phyloP scores from a whole-genome alignment of 164 flowering plant species.

The Echeveria elegans region DNA sequence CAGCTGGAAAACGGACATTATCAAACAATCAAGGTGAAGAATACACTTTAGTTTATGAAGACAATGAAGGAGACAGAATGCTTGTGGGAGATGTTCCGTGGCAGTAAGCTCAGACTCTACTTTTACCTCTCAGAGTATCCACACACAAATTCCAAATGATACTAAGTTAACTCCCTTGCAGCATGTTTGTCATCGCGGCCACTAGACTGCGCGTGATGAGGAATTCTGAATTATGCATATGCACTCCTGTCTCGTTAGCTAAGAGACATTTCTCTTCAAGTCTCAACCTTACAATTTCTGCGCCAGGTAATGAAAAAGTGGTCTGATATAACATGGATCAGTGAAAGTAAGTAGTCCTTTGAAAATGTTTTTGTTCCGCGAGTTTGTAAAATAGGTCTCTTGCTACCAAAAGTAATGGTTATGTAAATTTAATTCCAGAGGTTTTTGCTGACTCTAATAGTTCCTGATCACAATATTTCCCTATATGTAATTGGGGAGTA shows the following conservation, averaged over 20 bases:
- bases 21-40: constrained; percentile 10
- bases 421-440: neutral
- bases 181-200: constrained; percentile 51
- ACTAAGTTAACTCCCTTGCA: constrained; percentile 17
- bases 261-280: neutral
- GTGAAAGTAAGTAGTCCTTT: constrained; percentile 1
- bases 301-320: neutral
- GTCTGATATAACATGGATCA: constrained; percentile 12
- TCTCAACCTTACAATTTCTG: neutral
- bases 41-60: constrained; percentile 30
- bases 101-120: constrained; percentile 22
- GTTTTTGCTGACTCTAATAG: neutral
- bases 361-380: neutral
- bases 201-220: constrained; percentile 50
- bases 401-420: neutral
- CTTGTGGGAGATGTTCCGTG: constrained; percentile 37
- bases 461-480: neutral
- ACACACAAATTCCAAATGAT: neutral
- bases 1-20: neutral
- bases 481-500: too few relatives aligned
- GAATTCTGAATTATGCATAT: constrained; percentile 36
- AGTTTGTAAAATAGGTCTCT: neutral
- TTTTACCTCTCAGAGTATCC: neutral
- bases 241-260: constrained; percentile 28
- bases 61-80: constrained; percentile 32